Evolutionary conservation across 179 eudicot genomes (phyloP), one percentile per base, ranked within the genome.

Genomic region (Vitellaria paradoxa): DNA sequence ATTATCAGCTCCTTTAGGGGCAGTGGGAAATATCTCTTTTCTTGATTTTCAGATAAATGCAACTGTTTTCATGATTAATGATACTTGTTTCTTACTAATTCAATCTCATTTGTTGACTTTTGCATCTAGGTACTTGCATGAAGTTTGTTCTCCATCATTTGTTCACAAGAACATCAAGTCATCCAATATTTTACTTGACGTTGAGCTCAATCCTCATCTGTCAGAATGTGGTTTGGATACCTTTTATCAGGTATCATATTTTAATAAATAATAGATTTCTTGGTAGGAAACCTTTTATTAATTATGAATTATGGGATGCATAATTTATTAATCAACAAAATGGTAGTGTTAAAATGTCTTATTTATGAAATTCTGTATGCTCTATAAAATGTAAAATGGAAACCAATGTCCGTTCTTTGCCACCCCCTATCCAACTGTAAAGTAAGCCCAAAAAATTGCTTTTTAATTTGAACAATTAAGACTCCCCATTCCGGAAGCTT

Each of bases 91-190:
- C 76, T 18, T 20, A 0, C 52, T 40, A 10, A 11, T 55, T 9
- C 49, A 24, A 49, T 17, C 47, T 20, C 15, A 24, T 64, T 7
- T 10, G 12, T 24, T 21, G 3, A 49, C 50, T 9, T n/a, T 81
- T 63, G 20, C 37, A 53, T 24, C 1, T 82, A 91, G 96, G 89
- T 91, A 88, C 85, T 82, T 91, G 84, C 96, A 91, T 61, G 93
- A 88, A 72, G 81, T 75, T 60, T 91, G 90, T 66, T 84, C 84
- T 45, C 89, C 91, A 18, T 79, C 87, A 4, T 63, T 78, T 70
- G 77, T 88, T 57, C 93, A 91, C 78, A 83, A 82, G 81, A 85
- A 88, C 82, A 81, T 91, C 76, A 89, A 83, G 74, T 86, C 96
- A 10, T 81, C 89, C 42, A 91, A 91, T 78, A 88, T 91, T 77